Conservation (phyloP, 2,329 filamentous ascomycete species). For the Hypoxylon rubiginosum region DNA sequence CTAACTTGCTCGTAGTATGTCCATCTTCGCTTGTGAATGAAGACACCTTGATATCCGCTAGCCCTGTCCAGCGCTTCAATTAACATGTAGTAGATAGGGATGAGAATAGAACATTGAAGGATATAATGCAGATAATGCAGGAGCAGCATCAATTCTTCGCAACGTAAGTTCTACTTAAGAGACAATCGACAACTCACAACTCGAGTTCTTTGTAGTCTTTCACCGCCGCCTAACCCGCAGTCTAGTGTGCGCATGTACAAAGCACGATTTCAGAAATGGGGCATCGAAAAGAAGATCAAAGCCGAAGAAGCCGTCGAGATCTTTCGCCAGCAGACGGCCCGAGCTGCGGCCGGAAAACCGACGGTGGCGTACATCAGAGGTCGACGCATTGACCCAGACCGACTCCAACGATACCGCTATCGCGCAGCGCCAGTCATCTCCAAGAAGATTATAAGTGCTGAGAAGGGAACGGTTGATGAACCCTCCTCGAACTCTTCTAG, state of each 20-base stretch:
- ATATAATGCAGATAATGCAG: constrained; percentile 50
- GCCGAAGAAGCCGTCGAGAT: constrained; percentile 51
- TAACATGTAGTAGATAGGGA: constrained; percentile 42
- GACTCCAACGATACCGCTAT: constrained; percentile 49
- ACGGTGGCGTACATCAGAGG: constrained; percentile 50
- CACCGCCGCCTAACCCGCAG: constrained; percentile 25
- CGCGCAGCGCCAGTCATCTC: constrained; percentile 44
- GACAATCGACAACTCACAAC: background rate
- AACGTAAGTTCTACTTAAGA: constrained; percentile 44
- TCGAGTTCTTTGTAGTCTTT: constrained; percentile 7
- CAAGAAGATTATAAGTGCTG: constrained; percentile 47
- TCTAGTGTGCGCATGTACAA: constrained; percentile 51
- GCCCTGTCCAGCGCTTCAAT: background rate
- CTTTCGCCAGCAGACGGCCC: constrained; percentile 50
- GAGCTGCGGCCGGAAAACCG: constrained; percentile 48
- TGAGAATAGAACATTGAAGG: constrained; percentile 50
- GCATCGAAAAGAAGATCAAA: constrained; percentile 52
- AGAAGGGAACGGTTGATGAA: constrained; percentile 36
- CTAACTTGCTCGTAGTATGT: constrained; percentile 32
- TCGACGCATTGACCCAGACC: constrained; percentile 48
- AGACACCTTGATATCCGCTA: constrained; percentile 1
- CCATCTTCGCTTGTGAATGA: constrained; percentile 19
- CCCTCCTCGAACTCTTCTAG: constrained; percentile 21
- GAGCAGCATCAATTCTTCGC: constrained; percentile 67
- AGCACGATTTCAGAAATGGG: constrained; percentile 51